Evolutionary conservation across 306 rosid genomes (phyloP).

Genomic region (Alnus rubra): DNA sequence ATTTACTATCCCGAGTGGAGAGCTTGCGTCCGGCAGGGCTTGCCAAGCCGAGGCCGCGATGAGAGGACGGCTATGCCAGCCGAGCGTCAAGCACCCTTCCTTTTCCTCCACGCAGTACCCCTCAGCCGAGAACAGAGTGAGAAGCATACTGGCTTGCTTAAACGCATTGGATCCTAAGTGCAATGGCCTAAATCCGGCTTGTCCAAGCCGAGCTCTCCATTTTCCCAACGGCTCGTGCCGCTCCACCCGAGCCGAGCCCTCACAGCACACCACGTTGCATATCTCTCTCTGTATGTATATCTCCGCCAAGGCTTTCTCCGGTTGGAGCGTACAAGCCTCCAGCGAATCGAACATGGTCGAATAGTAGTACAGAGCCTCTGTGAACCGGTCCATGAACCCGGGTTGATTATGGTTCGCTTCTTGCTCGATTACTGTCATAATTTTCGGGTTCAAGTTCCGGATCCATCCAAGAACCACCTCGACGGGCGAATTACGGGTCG

Average conservation of each 20-base stretch:
- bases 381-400: conserved; percentile 83
- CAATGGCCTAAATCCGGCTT: conserved; percentile 62
- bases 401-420: conserved; percentile 78
- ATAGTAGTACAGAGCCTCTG: conserved; percentile 75
- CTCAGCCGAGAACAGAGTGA: conserved; percentile 77
- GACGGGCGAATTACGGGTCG: conserved; percentile 28
- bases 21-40: conserved; percentile 23
- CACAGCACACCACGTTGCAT: conserved; percentile 81
- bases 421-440: conserved; percentile 79
- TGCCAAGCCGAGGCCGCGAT: conserved; percentile 94
- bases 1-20: conserved; percentile 27
- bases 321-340: conserved; percentile 65
- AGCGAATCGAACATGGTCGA: conserved; percentile 88
- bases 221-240: conserved; percentile 73
- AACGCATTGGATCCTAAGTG: conserved; percentile 82
- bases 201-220: conserved; percentile 62
- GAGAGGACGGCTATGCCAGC: conserved; percentile 90
- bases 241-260: conserved; percentile 74
- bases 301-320: conserved; percentile 80
- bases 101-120: conserved; percentile 83
- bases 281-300: conserved; percentile 72
- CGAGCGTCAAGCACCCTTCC: conserved; percentile 77
- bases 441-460: conserved; percentile 69
- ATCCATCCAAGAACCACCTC: conserved; percentile 62
- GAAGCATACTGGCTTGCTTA: conserved; percentile 81